phyloP scores from a whole-genome alignment of 768 basidiomycete species.

The Tulasnella calospora region DNA sequence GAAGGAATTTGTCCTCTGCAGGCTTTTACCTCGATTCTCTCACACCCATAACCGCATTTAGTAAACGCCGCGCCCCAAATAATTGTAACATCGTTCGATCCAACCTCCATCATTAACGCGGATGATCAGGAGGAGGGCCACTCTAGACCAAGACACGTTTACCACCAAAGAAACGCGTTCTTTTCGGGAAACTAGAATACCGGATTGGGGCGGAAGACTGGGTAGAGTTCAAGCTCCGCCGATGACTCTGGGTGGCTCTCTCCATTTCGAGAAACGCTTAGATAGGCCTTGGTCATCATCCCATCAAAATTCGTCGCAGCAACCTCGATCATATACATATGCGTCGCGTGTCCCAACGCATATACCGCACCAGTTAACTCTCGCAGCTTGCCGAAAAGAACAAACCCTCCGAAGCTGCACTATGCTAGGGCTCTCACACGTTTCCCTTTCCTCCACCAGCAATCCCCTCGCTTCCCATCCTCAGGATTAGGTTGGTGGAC shows the following conservation, averaged over 20 bases:
- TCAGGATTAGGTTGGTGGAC: not conserved
- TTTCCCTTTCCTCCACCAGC: not conserved
- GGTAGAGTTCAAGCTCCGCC: not conserved
- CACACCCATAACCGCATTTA: conserved; percentile 10
- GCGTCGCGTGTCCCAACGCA: too few species aligned
- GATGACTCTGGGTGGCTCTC: not conserved
- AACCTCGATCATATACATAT: not conserved
- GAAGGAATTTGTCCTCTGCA: conserved; percentile 2
- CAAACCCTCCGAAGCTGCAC: not conserved
- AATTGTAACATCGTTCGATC: not conserved
- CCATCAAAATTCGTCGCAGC: not conserved
- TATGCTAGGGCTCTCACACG: not conserved
- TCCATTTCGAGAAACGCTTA: not conserved
- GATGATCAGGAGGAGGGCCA: not conserved
- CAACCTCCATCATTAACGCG: not conserved
- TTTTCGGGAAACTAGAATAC: conserved; percentile 8
- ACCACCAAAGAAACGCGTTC: not conserved
- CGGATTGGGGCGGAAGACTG: not conserved
- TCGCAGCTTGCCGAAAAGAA: conserved; percentile 8
- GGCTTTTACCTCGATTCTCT: conserved; percentile 1
- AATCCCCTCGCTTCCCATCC: not conserved
- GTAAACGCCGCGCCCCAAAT: not conserved
- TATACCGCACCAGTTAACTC: not conserved
- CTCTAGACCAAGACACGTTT: not conserved
- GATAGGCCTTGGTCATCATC: not conserved